Evolutionary conservation across 2,329 filamentous ascomycete species (phyloP), one percentile per base, ranked within the genome.

Genomic region (Cadophora sp.): DNA sequence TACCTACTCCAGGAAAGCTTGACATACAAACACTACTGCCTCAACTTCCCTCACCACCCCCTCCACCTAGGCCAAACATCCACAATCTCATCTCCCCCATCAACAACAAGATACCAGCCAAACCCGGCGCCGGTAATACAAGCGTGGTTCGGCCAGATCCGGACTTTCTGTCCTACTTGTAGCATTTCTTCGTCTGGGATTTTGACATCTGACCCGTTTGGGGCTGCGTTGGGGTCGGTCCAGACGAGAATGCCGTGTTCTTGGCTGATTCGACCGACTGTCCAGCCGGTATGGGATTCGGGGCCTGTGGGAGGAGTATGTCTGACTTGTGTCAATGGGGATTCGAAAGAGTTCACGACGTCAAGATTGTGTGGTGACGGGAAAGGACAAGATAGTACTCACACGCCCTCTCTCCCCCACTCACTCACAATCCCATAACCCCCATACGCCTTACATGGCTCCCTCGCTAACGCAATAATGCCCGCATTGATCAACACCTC

Each of bases 71-170:
- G 81, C 91, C 92, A 95, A 26, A 94, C 85, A 82, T 95, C 92
- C n/a, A 92, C 83, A 69, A 92, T 84, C 73, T 87, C 84, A 68
- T 89, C 83, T 72, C 87, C 84, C 26, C 82, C 88, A 78, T 95
- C 92, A 1, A 94, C 87, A 40, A 95, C 81, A 24, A 93, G 80
- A 79, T 93, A 96, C 84, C 88, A 92, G 1, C 85, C 88, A 79
- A 90, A 92, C 31, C 87, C 86, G 0, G 89, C 89, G 0, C 91
- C 89, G 1, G 92, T 87, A 73, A 95, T 90, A 77, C 92, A 96
- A 43, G 92, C 88, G 80, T 96, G 92, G 74, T 95, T 95, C 0
- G 92, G 92, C 88, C 90, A 94, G 8, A 95, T 81, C 67, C 88
- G 83, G 29, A 94, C 79, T 74, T 88, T 87, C 75, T 93, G 86